Conservation (phyloP, 192 early-diverging fungal species). For the Chytriomyces sp. region DNA sequence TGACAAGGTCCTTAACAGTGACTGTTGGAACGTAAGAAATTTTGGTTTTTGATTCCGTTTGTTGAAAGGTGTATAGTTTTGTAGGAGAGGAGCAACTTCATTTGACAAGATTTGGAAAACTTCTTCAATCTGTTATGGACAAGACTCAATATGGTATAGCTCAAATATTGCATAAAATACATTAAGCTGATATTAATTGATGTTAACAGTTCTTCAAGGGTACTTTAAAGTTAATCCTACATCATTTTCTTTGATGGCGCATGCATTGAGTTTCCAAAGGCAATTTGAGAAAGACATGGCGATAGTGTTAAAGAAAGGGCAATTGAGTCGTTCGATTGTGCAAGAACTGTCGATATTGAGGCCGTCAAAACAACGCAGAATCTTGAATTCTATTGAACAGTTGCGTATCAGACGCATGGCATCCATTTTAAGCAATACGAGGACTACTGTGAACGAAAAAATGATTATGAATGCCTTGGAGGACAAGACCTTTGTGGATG, state of each 20-base stretch:
- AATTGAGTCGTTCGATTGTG: background rate
- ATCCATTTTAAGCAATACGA: background rate
- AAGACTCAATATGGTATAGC: slow-evolving; percentile 23
- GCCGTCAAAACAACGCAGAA: background rate
- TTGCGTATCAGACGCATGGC: background rate
- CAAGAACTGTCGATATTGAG: background rate
- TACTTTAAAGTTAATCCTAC: slow-evolving; percentile 1
- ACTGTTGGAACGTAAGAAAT: background rate
- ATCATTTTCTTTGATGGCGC: background rate
- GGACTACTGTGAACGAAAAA: background rate
- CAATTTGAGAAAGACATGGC: slow-evolving; percentile 12
- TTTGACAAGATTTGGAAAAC: slow-evolving; percentile 14
- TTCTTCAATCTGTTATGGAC: background rate
- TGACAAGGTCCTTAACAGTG: background rate
- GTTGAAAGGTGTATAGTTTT: background rate
- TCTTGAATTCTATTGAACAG: slow-evolving; percentile 1
- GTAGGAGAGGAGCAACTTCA: slow-evolving; percentile 20
- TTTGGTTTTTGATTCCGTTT: background rate
- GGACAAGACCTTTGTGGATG: background rate
- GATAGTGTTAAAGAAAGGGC: background rate
- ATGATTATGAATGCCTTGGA: slow-evolving; percentile 9
- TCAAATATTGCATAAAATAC: background rate
- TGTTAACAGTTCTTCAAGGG: slow-evolving; percentile 12
- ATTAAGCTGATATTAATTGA: background rate
- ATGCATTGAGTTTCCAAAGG: slow-evolving; percentile 17